Conservation (phyloP, 1,139 yeast species). For the Pichia inconspicua region DNA sequence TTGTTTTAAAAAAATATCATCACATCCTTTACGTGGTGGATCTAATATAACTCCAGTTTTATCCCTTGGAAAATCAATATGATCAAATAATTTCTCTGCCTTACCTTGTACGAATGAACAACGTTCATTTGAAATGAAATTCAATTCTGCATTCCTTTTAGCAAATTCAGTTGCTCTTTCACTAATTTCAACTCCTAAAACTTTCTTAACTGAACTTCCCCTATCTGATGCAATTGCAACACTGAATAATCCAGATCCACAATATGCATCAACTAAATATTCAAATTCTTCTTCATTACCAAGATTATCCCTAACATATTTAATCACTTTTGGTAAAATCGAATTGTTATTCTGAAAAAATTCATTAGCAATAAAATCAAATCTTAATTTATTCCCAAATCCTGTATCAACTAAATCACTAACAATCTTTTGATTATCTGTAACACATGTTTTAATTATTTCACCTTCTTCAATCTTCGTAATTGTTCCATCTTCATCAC, state of each 20-base stretch:
- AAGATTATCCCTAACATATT: slow-evolving; percentile 68
- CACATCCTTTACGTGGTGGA: slow-evolving; percentile 97
- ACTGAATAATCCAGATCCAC: slow-evolving; percentile 93
- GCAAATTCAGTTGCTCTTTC: slow-evolving; percentile 91
- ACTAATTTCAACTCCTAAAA: slow-evolving; percentile 90
- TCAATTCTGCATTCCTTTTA: slow-evolving; percentile 64
- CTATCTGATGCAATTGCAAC: slow-evolving; percentile 56
- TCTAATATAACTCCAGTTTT: slow-evolving; percentile 87
- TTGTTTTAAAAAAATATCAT: slow-evolving; percentile 77
- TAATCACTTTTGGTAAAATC: slow-evolving; percentile 73
- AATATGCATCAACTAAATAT: slow-evolving; percentile 89
- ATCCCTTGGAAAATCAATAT: slow-evolving; percentile 62
- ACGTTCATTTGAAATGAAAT: slow-evolving; percentile 50
- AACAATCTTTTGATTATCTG: slow-evolving; percentile 71
- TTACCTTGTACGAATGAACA: slow-evolving; percentile 84
- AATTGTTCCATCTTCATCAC: slow-evolving; percentile 8
- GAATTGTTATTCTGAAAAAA: slow-evolving; percentile 95
- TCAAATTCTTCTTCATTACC: slow-evolving; percentile 30
- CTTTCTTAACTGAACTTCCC: slow-evolving; percentile 58
- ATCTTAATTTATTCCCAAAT: slow-evolving; percentile 44
- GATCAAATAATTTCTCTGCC: slow-evolving; percentile 81
- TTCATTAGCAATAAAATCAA: slow-evolving; percentile 88
- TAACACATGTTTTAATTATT: slow-evolving; percentile 44
- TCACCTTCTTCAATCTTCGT: slow-evolving; percentile 17
- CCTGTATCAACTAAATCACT: slow-evolving; percentile 51